These are phyloP conservation scores for Coniochaeta sp. DNA, from an alignment of 2,329 filamentous ascomycete species.

Conservation along the genomic window DNA sequence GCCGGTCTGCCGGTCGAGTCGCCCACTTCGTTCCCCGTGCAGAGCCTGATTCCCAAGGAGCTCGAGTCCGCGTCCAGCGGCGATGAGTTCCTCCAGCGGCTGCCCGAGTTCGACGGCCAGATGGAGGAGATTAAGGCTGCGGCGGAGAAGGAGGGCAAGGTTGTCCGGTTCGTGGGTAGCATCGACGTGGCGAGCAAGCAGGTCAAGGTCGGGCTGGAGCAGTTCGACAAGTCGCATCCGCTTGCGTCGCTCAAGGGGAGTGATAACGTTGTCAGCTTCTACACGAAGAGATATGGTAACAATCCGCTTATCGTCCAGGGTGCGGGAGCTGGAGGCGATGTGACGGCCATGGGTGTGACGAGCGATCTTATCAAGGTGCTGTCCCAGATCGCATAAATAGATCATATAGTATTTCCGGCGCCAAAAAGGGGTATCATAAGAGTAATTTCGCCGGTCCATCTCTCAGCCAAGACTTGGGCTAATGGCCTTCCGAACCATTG, in stretches of 20 bases:
- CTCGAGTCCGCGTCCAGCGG: constrained; percentile 70
- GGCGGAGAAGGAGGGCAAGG: constrained; percentile 83
- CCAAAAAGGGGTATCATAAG: neutral
- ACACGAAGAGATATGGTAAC: constrained; percentile 86
- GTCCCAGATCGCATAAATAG: constrained; percentile 47
- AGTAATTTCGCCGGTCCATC: too few species aligned
- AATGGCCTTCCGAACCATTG: neutral
- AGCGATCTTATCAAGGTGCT: constrained; percentile 86
- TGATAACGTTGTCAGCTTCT: constrained; percentile 98
- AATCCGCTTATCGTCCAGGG: constrained; percentile 94
- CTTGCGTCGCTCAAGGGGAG: constrained; percentile 94
- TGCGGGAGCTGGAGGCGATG: constrained; percentile 86
- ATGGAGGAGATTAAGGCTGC: constrained; percentile 85
- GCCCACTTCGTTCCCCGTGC: constrained; percentile 84
- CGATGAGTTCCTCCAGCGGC: constrained; percentile 75
- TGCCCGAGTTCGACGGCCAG: constrained; percentile 76
- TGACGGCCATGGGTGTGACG: constrained; percentile 98
- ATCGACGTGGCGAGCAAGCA: constrained; percentile 75
- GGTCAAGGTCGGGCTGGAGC: constrained; percentile 89
- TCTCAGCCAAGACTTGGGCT: too few species aligned
- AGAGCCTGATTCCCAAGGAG: constrained; percentile 85
- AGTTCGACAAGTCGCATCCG: constrained; percentile 78
- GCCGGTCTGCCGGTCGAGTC: constrained; percentile 75
- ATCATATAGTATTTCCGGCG: neutral
- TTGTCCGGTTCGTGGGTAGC: constrained; percentile 89